Evolutionary conservation across 1,284 basidiomycete genomes (phyloP).

Genomic region (Puccinia polysora): DNA sequence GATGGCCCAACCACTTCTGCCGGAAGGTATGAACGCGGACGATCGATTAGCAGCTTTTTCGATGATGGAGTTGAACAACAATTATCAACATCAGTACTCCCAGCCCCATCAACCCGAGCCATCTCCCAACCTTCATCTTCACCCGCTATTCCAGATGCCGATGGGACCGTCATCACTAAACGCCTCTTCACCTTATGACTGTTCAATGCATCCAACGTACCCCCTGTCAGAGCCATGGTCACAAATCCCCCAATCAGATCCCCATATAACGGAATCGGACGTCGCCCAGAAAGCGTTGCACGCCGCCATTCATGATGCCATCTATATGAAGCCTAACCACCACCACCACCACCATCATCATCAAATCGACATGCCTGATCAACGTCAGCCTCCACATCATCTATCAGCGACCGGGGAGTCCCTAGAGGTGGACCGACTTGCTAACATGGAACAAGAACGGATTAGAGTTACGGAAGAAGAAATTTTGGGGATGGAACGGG

Average conservation of each 20-base stretch:
- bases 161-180: constrained; percentile 1
- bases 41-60: constrained; percentile 37
- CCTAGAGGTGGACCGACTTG: neutral
- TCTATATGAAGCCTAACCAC: constrained; percentile 12
- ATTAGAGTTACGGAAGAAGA: constrained; percentile 28
- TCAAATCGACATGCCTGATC: no score
- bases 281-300: constrained; percentile 11
- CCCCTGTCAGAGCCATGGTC: constrained; percentile 6
- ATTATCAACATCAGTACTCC: constrained; percentile 13
- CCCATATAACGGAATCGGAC: neutral
- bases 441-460: constrained; percentile 15
- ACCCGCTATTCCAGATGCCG: constrained; percentile 38
- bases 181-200: constrained; percentile 10
- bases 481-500: constrained; percentile 14
- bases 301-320: constrained; percentile 16
- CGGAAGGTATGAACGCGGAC: constrained; percentile 7
- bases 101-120: constrained; percentile 15
- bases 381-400: neutral
- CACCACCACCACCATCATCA: neutral
- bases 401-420: neutral
- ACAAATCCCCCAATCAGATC: neutral
- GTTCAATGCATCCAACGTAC: neutral
- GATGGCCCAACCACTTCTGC: neutral
- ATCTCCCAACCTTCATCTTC: constrained; percentile 11
- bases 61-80: constrained; percentile 34